Base-by-base conservation (phyloP, 228 moss, liverwort and hornwort genomes). In the Sphagnum magellanicum region DNA sequence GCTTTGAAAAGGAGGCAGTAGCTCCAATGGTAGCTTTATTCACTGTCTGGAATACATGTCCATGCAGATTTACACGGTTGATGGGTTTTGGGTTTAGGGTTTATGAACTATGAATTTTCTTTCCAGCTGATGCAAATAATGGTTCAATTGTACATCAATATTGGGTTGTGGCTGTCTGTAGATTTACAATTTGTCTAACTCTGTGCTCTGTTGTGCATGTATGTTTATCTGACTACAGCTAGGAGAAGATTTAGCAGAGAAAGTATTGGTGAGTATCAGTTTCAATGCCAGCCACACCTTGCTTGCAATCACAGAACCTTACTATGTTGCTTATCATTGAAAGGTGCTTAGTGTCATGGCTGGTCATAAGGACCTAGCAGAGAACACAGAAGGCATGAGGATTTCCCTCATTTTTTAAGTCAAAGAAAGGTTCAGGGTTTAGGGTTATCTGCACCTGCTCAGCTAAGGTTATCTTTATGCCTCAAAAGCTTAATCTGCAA, bases 181-280 rank as follows among this genome's bases (percentile, higher is more conserved):
- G 32, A 32, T 3, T 32, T 32, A 32, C 32, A 3, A 32, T 32
- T 32, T 32, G 32, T 32, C 3, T 32, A 32, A 32, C 32, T 32
- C 67, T 64, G 52, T 60, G 4, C 52, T 16, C 60, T 70, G 46
- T 68, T 58, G 60, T 60, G 53, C 49, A 12, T 53, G 67, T 50
- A 32, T 32, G 17, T 51, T 70, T 49, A 5, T 32, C 32, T 76
- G 60, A 10, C 32, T 82, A 69, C 87, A 91, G 91, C 84, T 97
- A 66, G 85, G 87, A 32, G 90, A 93, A 63, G 91, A 97, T 59
- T 78, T 81, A 66, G 74, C 91, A 84, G 87, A 79, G 46, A 83
- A 75, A 75, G 86, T 88, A 49, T 70, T 96, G 89, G 91, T 93
- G 74, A 83, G 78, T 15, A 16, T 32, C 32, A 32, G 32, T 32